Conservation (phyloP, 2,329 filamentous ascomycete genomes). For the Thelonectria rubi region DNA sequence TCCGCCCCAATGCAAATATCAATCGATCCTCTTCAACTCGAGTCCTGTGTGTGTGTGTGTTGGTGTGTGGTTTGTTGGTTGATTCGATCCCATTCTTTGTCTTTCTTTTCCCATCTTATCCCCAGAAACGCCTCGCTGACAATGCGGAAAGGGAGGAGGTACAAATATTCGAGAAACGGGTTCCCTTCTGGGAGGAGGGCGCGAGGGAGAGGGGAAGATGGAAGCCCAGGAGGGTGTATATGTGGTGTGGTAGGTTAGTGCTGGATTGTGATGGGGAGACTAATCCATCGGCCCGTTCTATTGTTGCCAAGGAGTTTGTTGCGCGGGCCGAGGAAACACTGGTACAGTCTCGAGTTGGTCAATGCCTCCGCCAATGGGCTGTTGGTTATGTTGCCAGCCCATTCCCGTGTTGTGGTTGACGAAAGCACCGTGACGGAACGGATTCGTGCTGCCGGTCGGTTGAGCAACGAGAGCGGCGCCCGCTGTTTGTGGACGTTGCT, state of each 20-base stretch:
- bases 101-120: constrained; percentile 36
- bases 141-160: constrained; percentile 40
- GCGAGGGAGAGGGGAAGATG: constrained; percentile 16
- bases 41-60: neutral
- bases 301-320: constrained; percentile 70
- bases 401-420: constrained; percentile 88
- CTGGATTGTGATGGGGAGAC: neutral
- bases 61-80: neutral
- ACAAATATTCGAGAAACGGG: constrained; percentile 30
- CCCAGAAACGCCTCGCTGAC: constrained; percentile 47
- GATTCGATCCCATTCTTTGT: constrained; percentile 24
- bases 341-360: constrained; percentile 82
- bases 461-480: constrained; percentile 71
- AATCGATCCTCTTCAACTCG: constrained; percentile 12
- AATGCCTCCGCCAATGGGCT: constrained; percentile 81
- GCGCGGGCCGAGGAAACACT: constrained; percentile 83
- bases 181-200: too few species aligned
- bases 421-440: constrained; percentile 90
- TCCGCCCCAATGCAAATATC: constrained; percentile 7
- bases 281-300: constrained; percentile 36
- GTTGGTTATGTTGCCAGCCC: constrained; percentile 84
- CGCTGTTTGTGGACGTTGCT: constrained; percentile 57
- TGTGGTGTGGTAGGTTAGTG: constrained; percentile 10
- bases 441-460: constrained; percentile 89
- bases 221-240: constrained; percentile 10